Evolutionary conservation across 345 rosid genomes (phyloP).

Genomic region (Rhizophora apiculata): DNA sequence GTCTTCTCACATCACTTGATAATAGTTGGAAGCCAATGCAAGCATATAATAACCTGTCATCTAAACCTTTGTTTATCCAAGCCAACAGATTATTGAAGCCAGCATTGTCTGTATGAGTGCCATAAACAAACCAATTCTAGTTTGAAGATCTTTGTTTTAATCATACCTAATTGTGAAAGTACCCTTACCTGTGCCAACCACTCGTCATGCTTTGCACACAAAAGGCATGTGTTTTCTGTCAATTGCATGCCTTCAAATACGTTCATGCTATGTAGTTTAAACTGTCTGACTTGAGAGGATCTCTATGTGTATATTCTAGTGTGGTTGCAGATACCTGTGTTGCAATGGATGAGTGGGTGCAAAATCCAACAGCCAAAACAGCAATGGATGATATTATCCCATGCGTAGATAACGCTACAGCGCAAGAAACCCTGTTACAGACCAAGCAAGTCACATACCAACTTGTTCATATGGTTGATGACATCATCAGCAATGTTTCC

Average conservation of each 20-base stretch:
- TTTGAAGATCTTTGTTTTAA: neutral
- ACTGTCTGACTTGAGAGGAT: neutral
- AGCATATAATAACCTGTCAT: no score
- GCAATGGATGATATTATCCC: constrained; percentile 91
- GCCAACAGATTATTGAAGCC: no score
- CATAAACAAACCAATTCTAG: neutral
- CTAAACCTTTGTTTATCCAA: no score
- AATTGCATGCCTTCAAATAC: neutral
- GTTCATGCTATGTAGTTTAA: neutral
- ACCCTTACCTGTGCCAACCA: no score
- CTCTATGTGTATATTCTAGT: constrained; percentile 28
- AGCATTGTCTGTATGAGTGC: neutral
- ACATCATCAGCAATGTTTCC: constrained; percentile 41
- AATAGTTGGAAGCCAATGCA: no score
- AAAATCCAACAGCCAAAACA: constrained; percentile 78
- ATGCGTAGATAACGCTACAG: constrained; percentile 89
- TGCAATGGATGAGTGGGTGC: constrained; percentile 92
- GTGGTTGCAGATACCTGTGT: constrained; percentile 88
- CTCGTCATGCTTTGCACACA: neutral
- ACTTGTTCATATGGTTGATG: constrained; percentile 52
- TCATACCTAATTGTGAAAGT: no score
- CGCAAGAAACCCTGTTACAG: constrained; percentile 63
- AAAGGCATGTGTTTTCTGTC: no score
- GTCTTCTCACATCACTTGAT: no score
- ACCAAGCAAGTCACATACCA: constrained; percentile 61